Conservation (phyloP, 192 early-diverging fungal genomes). For the Cladochytrium replicatum region DNA sequence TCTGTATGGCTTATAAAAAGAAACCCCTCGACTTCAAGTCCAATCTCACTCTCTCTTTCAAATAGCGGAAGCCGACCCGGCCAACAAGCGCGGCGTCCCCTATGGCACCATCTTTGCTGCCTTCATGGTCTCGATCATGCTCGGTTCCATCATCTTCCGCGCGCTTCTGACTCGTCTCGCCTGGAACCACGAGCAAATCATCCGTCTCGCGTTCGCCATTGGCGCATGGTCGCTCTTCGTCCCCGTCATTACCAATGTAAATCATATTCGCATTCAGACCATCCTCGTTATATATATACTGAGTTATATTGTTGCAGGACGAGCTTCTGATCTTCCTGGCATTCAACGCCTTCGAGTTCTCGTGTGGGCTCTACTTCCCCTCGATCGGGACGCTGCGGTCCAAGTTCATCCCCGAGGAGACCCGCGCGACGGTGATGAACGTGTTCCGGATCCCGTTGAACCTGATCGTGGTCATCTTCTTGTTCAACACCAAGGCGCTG, state of each 20-base stretch:
- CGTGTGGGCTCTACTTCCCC: constrained; percentile 39
- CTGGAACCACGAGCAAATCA: constrained; percentile 16
- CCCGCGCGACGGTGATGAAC: constrained; percentile 36
- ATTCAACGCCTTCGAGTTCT: constrained; percentile 37
- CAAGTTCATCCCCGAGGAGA: constrained; percentile 31
- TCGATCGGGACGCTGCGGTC: constrained; percentile 26
- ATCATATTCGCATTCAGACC: neutral
- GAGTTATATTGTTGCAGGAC: constrained; percentile 12
- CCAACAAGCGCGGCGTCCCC: constrained; percentile 13
- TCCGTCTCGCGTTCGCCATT: constrained; percentile 9
- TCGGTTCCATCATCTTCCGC: constrained; percentile 29
- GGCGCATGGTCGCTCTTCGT: constrained; percentile 13
- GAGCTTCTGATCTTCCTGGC: constrained; percentile 14
- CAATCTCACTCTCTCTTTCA: neutral
- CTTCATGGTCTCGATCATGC: constrained; percentile 44
- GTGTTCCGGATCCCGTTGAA: constrained; percentile 44
- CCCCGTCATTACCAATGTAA: constrained; percentile 6
- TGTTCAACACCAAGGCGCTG: constrained; percentile 18
- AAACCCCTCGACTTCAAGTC: neutral
- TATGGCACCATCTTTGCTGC: constrained; percentile 37
- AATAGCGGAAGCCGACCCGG: neutral
- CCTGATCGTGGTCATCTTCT: constrained; percentile 31
- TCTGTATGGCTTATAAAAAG: constrained; percentile 6
- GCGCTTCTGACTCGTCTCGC: constrained; percentile 1
- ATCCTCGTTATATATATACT: neutral